These are phyloP conservation scores for Aspergillus ostianus DNA, from an alignment of 495 filamentous ascomycete species.

Conservation along the genomic window DNA sequence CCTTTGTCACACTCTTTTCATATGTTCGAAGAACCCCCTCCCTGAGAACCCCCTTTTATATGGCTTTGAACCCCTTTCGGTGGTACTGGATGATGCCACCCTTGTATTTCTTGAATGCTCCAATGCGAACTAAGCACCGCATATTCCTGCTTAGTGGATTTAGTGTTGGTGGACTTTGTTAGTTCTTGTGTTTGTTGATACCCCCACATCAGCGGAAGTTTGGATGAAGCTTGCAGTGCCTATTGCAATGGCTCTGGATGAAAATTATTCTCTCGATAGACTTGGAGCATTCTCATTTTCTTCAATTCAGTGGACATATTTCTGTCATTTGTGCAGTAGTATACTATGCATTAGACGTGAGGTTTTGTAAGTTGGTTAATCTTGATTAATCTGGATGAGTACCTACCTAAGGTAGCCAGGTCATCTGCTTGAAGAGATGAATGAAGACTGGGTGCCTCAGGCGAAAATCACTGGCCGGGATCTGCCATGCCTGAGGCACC, in stretches of 20 bases:
- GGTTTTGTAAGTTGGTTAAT: no score
- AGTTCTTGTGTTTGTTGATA: conserved; percentile 40
- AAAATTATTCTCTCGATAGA: conserved; percentile 16
- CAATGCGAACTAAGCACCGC: background rate
- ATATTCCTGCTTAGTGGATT: conserved; percentile 8
- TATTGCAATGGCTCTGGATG: background rate
- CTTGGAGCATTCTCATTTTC: conserved; percentile 14
- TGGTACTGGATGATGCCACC: conserved; percentile 15
- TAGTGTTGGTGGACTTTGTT: conserved; percentile 20
- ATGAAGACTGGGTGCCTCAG: no score
- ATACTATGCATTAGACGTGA: no score
- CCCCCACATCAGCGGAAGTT: conserved; percentile 38
- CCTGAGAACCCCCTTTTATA: conserved; percentile 1
- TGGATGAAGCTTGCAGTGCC: conserved; percentile 17
- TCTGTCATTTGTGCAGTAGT: background rate
- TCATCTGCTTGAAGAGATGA: background rate
- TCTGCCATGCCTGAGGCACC: conserved; percentile 11
- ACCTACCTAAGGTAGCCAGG: no score
- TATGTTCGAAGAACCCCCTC: background rate
- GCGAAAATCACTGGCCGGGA: background rate
- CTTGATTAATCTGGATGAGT: background rate
- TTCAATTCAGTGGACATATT: conserved; percentile 22
- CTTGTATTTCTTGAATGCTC: conserved; percentile 10
- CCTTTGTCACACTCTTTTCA: conserved; percentile 23
- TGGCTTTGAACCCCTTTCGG: conserved; percentile 4